A percentile compares a stretch with the other conserved stretches of the same genome.
Evolutionary conservation across 2,329 filamentous ascomycete species (phyloP).

Genomic region (Aspergillus neotritici): DNA sequence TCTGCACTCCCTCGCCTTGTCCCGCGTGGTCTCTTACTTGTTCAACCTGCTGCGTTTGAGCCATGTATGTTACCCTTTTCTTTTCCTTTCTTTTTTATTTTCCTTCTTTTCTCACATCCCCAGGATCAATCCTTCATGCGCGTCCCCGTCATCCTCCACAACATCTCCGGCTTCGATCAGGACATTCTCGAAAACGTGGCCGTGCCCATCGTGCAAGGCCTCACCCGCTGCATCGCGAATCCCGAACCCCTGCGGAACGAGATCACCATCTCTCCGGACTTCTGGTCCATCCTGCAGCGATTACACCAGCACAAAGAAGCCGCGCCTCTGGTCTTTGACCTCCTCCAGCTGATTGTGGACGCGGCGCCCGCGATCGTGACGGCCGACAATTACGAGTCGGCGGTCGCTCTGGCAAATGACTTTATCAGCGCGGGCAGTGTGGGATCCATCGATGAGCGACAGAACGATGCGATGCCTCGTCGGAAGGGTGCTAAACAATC

Average conservation of each 20-base stretch:
- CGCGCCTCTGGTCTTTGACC: slow-evolving; percentile 73
- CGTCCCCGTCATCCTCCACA: slow-evolving; percentile 84
- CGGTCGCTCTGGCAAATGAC: slow-evolving; percentile 76
- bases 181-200: slow-evolving; percentile 71
- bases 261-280: slow-evolving; percentile 93
- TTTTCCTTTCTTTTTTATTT: no score
- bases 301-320: slow-evolving; percentile 65
- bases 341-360: slow-evolving; percentile 73
- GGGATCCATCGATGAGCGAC: slow-evolving; percentile 64
- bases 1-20: slow-evolving; percentile 77
- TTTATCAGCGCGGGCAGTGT: slow-evolving; percentile 80
- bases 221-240: slow-evolving; percentile 72
- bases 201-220: slow-evolving; percentile 67
- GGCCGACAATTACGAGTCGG: slow-evolving; percentile 91
- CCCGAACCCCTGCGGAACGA: slow-evolving; percentile 77
- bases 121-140: slow-evolving; percentile 87
- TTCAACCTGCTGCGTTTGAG: slow-evolving; percentile 74
- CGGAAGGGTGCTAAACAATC: slow-evolving; percentile 50
- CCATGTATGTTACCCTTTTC: slow-evolving; percentile 57
- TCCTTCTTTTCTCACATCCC: no score
- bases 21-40: slow-evolving; percentile 79
- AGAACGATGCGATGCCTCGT: slow-evolving; percentile 52
- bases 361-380: slow-evolving; percentile 74
- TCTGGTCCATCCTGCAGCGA: slow-evolving; percentile 83
- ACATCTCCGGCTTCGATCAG: slow-evolving; percentile 80